Conservation (phyloP, 345 rosid genomes). For the Ailanthus altissimus region DNA sequence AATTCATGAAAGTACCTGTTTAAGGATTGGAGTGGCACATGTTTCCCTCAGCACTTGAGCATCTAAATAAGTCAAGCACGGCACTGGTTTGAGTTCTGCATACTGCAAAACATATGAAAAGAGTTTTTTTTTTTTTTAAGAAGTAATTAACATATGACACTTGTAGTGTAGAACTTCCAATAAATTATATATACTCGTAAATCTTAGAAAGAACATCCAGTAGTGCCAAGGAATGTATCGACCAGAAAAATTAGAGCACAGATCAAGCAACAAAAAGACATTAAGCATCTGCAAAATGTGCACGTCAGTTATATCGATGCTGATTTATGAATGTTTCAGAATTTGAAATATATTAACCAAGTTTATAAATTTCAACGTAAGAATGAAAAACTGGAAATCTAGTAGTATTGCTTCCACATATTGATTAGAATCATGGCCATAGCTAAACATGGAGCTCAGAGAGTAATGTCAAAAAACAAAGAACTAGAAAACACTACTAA, state of each 20-base stretch:
- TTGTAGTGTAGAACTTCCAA: not conserved
- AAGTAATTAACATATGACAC: not conserved
- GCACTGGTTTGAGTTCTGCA: constrained; percentile 96
- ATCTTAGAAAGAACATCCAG: constrained; percentile 1
- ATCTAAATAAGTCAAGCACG: constrained; percentile 80
- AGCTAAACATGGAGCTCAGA: not conserved
- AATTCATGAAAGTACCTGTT: constrained; percentile 55
- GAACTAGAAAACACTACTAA: not conserved
- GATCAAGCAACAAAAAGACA: not conserved
- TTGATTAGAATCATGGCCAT: not conserved
- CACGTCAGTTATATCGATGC: not conserved
- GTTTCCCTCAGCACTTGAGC: constrained; percentile 72
- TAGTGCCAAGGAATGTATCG: not conserved
- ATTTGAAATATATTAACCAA: not conserved
- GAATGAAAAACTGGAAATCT: not conserved
- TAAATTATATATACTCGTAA: not conserved
- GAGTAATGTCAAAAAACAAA: not conserved
- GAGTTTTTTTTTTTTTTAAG: not conserved
- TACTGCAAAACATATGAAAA: constrained; percentile 51
- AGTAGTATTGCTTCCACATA: not conserved
- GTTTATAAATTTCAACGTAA: not conserved
- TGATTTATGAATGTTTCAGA: not conserved
- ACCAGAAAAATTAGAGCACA: not conserved
- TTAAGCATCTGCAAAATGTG: not conserved
- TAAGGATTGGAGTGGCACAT: constrained; percentile 81